A percentile compares a stretch with the other conserved stretches of the same genome.
These are phyloP conservation scores for Taxawa tesnikishii DNA, from an alignment of 2,329 filamentous ascomycete genomes.

Conservation along the genomic window DNA sequence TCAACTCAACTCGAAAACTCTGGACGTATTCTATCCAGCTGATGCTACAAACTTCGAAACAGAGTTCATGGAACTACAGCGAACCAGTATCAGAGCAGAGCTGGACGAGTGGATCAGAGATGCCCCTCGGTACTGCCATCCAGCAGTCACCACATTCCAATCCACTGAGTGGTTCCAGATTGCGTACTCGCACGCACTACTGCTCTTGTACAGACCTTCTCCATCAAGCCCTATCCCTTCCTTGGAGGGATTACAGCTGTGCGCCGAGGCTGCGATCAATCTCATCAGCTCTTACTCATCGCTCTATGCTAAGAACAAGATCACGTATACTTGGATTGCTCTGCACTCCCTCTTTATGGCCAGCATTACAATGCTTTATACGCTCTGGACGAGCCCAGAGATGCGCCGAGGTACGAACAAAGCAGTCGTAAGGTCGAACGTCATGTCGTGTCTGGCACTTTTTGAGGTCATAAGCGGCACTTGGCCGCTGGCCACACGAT, in stretches of 20 bases:
- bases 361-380: not conserved
- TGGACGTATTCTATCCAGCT: not conserved
- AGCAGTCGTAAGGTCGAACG: not conserved
- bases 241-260: not conserved
- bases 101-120: not conserved
- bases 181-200: not conserved
- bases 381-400: not conserved
- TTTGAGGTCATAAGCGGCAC: too few species aligned
- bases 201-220: not conserved
- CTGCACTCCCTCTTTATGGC: not conserved
- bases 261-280: not conserved
- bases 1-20: not conserved
- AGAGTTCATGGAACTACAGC: too few species aligned
- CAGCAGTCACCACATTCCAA: too few species aligned
- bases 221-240: not conserved
- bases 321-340: not conserved
- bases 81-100: too few species aligned
- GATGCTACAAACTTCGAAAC: not conserved
- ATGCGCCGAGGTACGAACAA: not conserved
- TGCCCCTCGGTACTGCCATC: too few species aligned
- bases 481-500: too few species aligned
- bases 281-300: not conserved
- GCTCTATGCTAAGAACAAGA: not conserved
- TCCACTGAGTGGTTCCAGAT: constrained; percentile 1
- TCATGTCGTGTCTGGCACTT: not conserved